These are phyloP conservation scores for Penicillium sp. DNA, from an alignment of 2,329 filamentous ascomycete species.

Conservation along the genomic window DNA sequence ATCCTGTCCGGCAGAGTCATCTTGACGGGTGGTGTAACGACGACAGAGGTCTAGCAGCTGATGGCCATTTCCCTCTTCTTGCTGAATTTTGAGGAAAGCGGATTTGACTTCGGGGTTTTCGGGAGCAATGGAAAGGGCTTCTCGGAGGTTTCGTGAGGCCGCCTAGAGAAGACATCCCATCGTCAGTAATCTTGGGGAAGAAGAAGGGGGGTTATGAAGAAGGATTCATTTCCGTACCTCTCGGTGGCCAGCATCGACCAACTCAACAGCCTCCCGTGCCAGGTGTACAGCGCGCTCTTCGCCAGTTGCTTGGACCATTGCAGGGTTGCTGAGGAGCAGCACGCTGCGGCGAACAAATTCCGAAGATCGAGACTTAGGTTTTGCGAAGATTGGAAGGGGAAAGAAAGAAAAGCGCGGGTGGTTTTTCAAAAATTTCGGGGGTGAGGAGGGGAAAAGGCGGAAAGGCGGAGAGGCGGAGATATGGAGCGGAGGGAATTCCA, in stretches of 20 bases:
- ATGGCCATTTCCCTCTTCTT: slow-evolving; percentile 48
- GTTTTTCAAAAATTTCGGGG: slow-evolving; percentile 12
- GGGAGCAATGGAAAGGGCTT: slow-evolving; percentile 53
- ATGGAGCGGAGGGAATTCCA: slow-evolving; percentile 7
- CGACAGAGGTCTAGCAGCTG: slow-evolving; percentile 50
- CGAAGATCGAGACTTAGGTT: not conserved
- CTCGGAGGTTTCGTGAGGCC: slow-evolving; percentile 52
- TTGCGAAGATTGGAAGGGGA: not conserved
- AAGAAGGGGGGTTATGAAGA: not conserved
- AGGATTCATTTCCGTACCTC: slow-evolving; percentile 40
- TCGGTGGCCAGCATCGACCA: slow-evolving; percentile 50
- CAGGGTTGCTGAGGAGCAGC: slow-evolving; percentile 30
- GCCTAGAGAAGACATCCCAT: slow-evolving; percentile 35
- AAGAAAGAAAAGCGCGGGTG: not conserved
- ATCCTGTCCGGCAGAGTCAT: slow-evolving; percentile 50
- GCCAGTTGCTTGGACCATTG: slow-evolving; percentile 48
- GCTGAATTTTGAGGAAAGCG: slow-evolving; percentile 50
- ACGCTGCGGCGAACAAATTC: slow-evolving; percentile 10
- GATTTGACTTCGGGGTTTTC: slow-evolving; percentile 50
- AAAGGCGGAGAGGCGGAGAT: slow-evolving; percentile 16
- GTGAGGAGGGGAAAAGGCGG: slow-evolving; percentile 16
- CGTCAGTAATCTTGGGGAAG: not conserved
- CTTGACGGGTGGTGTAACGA: slow-evolving; percentile 45
- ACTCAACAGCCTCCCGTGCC: slow-evolving; percentile 52
- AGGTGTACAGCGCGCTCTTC: slow-evolving; percentile 52